A percentile compares a stretch with the other conserved stretches of the same genome.
These are phyloP conservation scores for Yarrowia hollandica DNA, from an alignment of 805 yeast genomes.

Conservation along the genomic window DNA sequence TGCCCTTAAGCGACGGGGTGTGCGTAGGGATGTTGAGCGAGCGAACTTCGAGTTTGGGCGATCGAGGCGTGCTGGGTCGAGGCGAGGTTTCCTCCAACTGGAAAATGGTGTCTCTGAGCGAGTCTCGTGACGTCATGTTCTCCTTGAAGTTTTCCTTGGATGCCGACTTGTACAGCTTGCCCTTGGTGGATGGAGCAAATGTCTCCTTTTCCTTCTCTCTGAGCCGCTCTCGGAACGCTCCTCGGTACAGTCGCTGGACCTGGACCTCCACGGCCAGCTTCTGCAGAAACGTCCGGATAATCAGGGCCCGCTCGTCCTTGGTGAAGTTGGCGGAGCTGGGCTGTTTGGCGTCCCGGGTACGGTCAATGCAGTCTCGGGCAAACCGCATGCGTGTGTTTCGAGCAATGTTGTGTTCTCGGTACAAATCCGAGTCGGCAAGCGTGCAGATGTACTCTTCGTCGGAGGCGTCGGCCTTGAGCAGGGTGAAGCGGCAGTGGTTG, in stretches of 20 bases:
- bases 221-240: conserved; percentile 39
- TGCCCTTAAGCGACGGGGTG: conserved; percentile 18
- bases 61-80: conserved; percentile 9
- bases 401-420: conserved; percentile 55
- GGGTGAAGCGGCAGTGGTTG: conserved; percentile 42
- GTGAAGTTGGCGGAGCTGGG: conserved; percentile 28
- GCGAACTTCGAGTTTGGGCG: background rate
- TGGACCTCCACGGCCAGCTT: conserved; percentile 62
- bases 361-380: conserved; percentile 42
- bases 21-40: conserved; percentile 18
- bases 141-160: conserved; percentile 17
- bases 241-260: conserved; percentile 62
- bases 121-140: background rate
- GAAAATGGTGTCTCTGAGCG: conserved; percentile 10
- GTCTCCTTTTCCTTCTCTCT: conserved; percentile 1
- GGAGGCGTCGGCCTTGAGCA: conserved; percentile 47
- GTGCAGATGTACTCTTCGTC: conserved; percentile 49
- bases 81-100: background rate
- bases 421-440: conserved; percentile 53
- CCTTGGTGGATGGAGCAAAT: too few relatives aligned
- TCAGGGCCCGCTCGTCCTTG: conserved; percentile 47
- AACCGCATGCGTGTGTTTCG: conserved; percentile 45
- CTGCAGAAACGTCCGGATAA: conserved; percentile 52
- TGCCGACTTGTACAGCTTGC: conserved; percentile 6
- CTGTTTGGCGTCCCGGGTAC: conserved; percentile 25